A percentile compares a stretch with the other conserved stretches of the same genome.
Evolutionary conservation across 208 protist genomes (phyloP).

Genomic region (Trichomonas tenax): DNA sequence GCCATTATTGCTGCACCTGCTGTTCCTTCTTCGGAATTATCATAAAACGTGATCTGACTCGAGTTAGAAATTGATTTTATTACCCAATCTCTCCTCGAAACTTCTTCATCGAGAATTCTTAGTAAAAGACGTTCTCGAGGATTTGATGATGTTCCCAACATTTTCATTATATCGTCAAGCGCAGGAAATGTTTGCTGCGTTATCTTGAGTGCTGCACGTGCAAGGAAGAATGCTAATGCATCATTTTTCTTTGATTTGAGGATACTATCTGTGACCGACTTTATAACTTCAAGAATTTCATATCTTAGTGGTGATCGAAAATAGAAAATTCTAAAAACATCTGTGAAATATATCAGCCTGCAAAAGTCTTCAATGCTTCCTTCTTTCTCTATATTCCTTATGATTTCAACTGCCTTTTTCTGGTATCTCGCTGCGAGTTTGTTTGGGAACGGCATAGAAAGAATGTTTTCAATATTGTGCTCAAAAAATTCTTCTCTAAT

Average conservation of each 20-base stretch:
- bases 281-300: background rate
- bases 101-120: background rate
- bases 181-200: background rate
- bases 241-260: background rate
- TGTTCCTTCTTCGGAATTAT: background rate
- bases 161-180: background rate
- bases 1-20: background rate
- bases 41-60: background rate
- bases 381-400: background rate
- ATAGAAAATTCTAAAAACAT: background rate
- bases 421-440: background rate
- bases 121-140: background rate
- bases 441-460: slow-evolving; percentile 3
- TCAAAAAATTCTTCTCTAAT: background rate
- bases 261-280: background rate
- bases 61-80: background rate
- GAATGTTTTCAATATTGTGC: background rate
- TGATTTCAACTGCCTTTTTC: background rate
- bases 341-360: background rate
- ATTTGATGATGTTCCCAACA: background rate
- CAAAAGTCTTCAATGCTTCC: background rate
- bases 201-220: background rate
- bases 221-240: background rate
- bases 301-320: background rate
- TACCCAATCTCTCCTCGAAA: background rate